These are phyloP conservation scores for Camelina laxa DNA, from an alignment of 345 rosid genomes.

Conservation along the genomic window DNA sequence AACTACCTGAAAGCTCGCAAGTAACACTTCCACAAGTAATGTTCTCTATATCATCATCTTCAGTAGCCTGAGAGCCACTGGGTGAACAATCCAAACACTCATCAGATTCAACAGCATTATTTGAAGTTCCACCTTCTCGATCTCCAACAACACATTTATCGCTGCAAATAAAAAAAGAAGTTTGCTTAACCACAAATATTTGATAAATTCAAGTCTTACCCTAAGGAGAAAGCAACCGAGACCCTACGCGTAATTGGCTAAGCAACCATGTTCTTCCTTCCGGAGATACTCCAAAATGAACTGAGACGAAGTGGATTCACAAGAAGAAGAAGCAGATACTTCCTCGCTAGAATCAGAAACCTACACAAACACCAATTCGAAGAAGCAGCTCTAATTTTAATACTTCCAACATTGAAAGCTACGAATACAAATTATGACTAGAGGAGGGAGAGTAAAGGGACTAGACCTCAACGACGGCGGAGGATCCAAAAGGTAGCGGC, in stretches of 20 bases:
- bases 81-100: constrained; percentile 30
- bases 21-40: constrained; percentile 43
- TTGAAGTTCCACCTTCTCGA: constrained; percentile 36
- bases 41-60: constrained; percentile 26
- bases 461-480: constrained; percentile 75
- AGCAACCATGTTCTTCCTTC: constrained; percentile 52
- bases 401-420: constrained; percentile 4
- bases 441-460: neutral
- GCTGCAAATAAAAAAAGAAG: constrained; percentile 43
- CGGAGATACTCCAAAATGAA: constrained; percentile 64
- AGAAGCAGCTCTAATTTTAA: constrained; percentile 24
- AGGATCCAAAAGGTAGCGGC: constrained; percentile 71
- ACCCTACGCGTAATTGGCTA: constrained; percentile 63
- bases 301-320: constrained; percentile 45
- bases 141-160: constrained; percentile 45
- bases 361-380: constrained; percentile 43
- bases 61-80: constrained; percentile 34
- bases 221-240: neutral
- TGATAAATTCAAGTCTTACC: neutral
- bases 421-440: neutral
- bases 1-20: constrained; percentile 50
- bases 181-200: constrained; percentile 4
- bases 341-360: constrained; percentile 52
- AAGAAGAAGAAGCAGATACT: constrained; percentile 46
- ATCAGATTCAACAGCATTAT: constrained; percentile 32